These are phyloP conservation scores for Amphirosellinia nigrospora DNA, from an alignment of 495 filamentous ascomycete genomes.

Conservation along the genomic window DNA sequence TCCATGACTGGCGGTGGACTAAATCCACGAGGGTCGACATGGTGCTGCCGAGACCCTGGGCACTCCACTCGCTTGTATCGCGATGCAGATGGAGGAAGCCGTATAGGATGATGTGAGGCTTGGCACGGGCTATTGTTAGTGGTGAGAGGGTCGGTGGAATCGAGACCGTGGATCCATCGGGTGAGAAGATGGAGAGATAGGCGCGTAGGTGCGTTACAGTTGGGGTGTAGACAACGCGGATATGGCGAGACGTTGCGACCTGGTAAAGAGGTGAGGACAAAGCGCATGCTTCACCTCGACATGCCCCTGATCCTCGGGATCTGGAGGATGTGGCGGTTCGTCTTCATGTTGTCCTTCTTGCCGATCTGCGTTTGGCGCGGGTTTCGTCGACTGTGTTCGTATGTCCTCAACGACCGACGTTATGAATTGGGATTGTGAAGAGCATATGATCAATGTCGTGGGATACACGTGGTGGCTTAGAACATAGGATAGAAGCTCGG, in stretches of 20 bases:
- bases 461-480: slow-evolving; percentile 59
- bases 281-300: slow-evolving; percentile 39
- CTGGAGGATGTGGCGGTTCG: slow-evolving; percentile 10
- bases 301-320: not conserved
- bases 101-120: slow-evolving; percentile 63
- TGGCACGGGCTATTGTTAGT: not conserved
- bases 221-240: slow-evolving; percentile 73
- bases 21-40: slow-evolving; percentile 72
- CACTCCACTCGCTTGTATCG: slow-evolving; percentile 80
- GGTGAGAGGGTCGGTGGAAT: slow-evolving; percentile 32
- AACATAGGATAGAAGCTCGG: slow-evolving; percentile 69
- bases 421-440: slow-evolving; percentile 68
- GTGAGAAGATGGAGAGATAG: slow-evolving; percentile 65
- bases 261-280: slow-evolving; percentile 70
- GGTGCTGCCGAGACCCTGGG: slow-evolving; percentile 77
- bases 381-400: not conserved
- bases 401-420: slow-evolving; percentile 47
- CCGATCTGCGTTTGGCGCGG: not conserved
- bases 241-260: slow-evolving; percentile 68
- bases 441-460: slow-evolving; percentile 74
- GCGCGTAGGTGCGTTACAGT: slow-evolving; percentile 79
- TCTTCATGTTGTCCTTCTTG: slow-evolving; percentile 19
- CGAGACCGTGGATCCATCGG: slow-evolving; percentile 33
- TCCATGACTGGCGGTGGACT: slow-evolving; percentile 50
- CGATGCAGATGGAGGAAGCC: slow-evolving; percentile 71